A percentile compares a stretch with the other conserved stretches of the same genome.
phyloP scores from a whole-genome alignment of 306 rosid genomes.

The Acmispon strigosus region DNA sequence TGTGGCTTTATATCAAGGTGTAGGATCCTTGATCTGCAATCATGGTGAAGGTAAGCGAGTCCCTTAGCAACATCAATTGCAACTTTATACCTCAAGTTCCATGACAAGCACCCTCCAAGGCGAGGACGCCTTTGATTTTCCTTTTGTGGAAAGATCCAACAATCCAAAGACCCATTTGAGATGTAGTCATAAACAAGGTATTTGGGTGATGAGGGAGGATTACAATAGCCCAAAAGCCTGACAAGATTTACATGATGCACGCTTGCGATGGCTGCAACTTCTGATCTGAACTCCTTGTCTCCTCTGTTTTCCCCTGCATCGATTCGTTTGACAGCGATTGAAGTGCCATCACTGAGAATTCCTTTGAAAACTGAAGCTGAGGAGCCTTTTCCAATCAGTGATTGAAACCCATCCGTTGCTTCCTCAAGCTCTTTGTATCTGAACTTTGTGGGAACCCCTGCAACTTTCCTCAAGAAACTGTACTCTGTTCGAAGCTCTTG shows the following conservation, averaged over 20 bases:
- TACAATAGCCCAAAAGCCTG: constrained; percentile 60
- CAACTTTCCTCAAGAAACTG: constrained; percentile 72
- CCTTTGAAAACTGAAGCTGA: constrained; percentile 87
- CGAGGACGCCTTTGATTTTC: background rate
- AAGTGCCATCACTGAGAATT: constrained; percentile 60
- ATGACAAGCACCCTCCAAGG: constrained; percentile 49
- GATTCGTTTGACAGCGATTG: constrained; percentile 69
- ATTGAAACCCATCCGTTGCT: constrained; percentile 61
- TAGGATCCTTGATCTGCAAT: constrained; percentile 67
- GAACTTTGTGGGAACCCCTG: constrained; percentile 76
- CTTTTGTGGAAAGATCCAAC: constrained; percentile 59
- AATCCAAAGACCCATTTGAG: constrained; percentile 66
- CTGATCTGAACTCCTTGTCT: constrained; percentile 67
- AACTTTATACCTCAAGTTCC: constrained; percentile 59
- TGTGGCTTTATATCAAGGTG: constrained; percentile 86
- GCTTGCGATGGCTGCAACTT: constrained; percentile 78
- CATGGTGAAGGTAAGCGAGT: constrained; percentile 71
- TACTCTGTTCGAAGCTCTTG: constrained; percentile 72
- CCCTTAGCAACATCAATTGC: constrained; percentile 75
- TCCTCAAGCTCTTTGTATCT: constrained; percentile 65
- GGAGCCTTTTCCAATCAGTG: constrained; percentile 58
- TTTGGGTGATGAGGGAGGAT: constrained; percentile 42
- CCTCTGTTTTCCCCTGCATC: constrained; percentile 40
- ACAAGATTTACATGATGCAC: constrained; percentile 74
- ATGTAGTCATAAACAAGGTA: constrained; percentile 63